Evolutionary conservation across 805 yeast genomes (phyloP).

Genomic region (Danielia oregonensis): DNA sequence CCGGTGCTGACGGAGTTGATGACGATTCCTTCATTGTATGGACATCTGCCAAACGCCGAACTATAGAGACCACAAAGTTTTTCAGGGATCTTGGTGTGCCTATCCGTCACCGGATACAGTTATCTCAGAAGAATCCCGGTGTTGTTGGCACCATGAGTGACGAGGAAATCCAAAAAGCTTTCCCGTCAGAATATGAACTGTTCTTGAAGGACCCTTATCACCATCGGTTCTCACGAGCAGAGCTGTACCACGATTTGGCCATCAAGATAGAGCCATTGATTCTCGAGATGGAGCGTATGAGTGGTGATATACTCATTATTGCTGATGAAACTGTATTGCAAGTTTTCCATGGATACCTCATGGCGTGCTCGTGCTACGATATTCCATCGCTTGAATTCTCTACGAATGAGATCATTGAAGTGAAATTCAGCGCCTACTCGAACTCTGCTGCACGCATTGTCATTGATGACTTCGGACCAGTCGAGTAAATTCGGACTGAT

Average conservation of each 20-base stretch:
- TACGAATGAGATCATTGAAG: conserved; percentile 79
- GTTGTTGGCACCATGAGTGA: conserved; percentile 67
- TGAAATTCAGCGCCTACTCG: conserved; percentile 81
- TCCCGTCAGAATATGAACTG: conserved; percentile 66
- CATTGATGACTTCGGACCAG: conserved; percentile 15
- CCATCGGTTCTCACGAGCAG: conserved; percentile 87
- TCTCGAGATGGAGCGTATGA: conserved; percentile 89
- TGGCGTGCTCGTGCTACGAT: conserved; percentile 86
- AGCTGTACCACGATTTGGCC: conserved; percentile 94
- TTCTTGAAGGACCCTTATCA: conserved; percentile 83
- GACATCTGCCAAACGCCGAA: conserved; percentile 88
- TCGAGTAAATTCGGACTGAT: too few relatives aligned
- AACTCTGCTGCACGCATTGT: conserved; percentile 55
- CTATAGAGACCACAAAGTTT: conserved; percentile 71
- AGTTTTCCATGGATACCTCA: conserved; percentile 88
- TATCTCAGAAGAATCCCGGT: conserved; percentile 89
- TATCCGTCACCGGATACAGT: conserved; percentile 72
- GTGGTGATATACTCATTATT: conserved; percentile 81
- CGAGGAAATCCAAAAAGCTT: conserved; percentile 54
- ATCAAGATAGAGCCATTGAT: conserved; percentile 90
- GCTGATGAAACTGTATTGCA: conserved; percentile 90
- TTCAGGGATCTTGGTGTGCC: conserved; percentile 62
- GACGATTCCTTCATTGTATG: conserved; percentile 77
- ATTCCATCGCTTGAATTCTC: conserved; percentile 80
- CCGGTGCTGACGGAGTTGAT: conserved; percentile 54